Evolutionary conservation across 805 yeast genomes (phyloP).

Genomic region (Isabelozyma pseudorhagii): DNA sequence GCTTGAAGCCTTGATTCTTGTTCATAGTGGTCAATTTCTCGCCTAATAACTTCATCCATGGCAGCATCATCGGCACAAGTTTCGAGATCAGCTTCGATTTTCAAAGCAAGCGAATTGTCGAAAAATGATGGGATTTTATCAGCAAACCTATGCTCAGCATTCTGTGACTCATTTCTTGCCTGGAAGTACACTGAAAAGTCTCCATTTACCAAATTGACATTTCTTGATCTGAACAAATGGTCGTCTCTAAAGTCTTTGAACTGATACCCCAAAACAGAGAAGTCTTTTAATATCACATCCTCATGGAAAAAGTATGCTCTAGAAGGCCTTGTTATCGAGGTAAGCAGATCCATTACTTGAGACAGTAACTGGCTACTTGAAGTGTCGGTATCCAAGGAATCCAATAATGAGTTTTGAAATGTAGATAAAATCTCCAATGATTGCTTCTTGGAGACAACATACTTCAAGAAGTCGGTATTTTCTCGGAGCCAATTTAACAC

Average conservation of each 20-base stretch:
- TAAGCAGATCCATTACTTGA: slow-evolving; percentile 6
- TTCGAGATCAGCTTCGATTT: background rate
- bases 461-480: slow-evolving; percentile 27
- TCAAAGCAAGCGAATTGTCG: background rate
- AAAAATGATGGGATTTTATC: background rate
- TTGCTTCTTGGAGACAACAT: slow-evolving; percentile 7
- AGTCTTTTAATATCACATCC: slow-evolving; percentile 62
- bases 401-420: slow-evolving; percentile 12
- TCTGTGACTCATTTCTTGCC: background rate
- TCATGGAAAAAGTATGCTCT: slow-evolving; percentile 59
- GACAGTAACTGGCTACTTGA: background rate
- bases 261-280: slow-evolving; percentile 49
- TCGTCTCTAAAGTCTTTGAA: slow-evolving; percentile 63
- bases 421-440: slow-evolving; percentile 8
- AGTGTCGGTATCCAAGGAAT: background rate
- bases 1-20: slow-evolving; percentile 25
- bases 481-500: slow-evolving; percentile 57
- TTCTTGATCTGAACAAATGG: slow-evolving; percentile 30
- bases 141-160: background rate
- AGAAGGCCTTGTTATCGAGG: slow-evolving; percentile 34
- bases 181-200: slow-evolving; percentile 10
- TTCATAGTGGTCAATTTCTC: slow-evolving; percentile 19
- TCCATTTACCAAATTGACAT: slow-evolving; percentile 20
- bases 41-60: background rate
- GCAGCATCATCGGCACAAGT: background rate